Evolutionary conservation across 2,329 filamentous ascomycete species (phyloP).

Genomic region (Aspergillus fumigatus): DNA sequence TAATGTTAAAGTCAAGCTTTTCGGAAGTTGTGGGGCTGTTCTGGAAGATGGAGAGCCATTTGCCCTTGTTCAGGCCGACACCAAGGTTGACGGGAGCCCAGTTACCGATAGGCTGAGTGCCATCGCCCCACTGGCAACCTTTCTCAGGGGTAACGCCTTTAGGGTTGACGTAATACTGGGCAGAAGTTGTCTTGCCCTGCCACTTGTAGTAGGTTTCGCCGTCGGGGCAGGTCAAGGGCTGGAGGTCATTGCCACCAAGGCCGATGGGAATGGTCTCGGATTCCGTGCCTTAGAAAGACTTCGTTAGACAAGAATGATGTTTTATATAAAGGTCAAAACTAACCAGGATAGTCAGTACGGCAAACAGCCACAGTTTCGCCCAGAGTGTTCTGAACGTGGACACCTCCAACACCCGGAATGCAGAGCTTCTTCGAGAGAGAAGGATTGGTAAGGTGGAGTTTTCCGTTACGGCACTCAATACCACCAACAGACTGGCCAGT

Average conservation of each 20-base stretch:
- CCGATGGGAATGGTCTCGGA: conserved; percentile 75
- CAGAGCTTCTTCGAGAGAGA: conserved; percentile 66
- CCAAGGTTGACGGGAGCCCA: conserved; percentile 84
- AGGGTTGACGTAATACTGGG: conserved; percentile 96
- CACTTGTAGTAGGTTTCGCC: conserved; percentile 71
- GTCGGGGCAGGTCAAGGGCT: conserved; percentile 70
- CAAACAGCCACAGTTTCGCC: conserved; percentile 66
- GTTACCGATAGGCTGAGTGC: conserved; percentile 64
- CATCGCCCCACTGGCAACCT: conserved; percentile 71
- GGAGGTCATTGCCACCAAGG: conserved; percentile 54
- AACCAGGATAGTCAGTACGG: conserved; percentile 92
- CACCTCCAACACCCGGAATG: conserved; percentile 63
- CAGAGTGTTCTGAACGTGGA: conserved; percentile 73
- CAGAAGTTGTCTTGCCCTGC: conserved; percentile 70
- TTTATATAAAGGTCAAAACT: conserved; percentile 14
- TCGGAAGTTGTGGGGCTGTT: conserved; percentile 71
- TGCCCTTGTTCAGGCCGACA: conserved; percentile 67
- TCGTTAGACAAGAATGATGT: not conserved
- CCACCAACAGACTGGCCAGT: conserved; percentile 85
- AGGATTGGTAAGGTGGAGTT: conserved; percentile 71
- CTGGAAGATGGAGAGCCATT: conserved; percentile 78
- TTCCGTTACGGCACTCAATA: conserved; percentile 67
- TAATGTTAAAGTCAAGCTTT: conserved; percentile 71
- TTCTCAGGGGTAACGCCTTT: conserved; percentile 61
- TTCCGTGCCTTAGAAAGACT: conserved; percentile 57